Conservation (phyloP, 352 stramenopile species). For the Globisporangium carolinianum region DNA sequence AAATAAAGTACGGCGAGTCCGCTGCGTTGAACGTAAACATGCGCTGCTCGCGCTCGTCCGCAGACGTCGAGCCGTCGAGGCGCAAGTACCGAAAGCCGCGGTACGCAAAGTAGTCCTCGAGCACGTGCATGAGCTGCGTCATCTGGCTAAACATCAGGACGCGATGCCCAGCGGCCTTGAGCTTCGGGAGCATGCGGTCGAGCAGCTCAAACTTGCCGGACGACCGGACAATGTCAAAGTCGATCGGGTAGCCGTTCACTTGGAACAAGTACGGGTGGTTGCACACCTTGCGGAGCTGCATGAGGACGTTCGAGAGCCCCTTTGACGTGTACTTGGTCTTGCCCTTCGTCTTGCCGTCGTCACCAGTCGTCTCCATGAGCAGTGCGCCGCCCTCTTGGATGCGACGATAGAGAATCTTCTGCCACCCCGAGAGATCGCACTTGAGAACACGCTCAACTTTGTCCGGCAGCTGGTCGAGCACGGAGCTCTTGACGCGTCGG, state of each 20-base stretch:
- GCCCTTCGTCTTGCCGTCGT: constrained; percentile 52
- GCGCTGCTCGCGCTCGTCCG: constrained; percentile 94
- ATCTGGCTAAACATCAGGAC: constrained; percentile 91
- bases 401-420: constrained; percentile 85
- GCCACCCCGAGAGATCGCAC: constrained; percentile 81
- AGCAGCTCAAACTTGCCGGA: constrained; percentile 94
- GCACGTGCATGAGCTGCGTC: constrained; percentile 86
- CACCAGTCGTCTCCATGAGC: constrained; percentile 69
- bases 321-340: constrained; percentile 84
- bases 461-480: constrained; percentile 81
- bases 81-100: constrained; percentile 92
- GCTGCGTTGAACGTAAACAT: constrained; percentile 98
- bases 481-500: constrained; percentile 80
- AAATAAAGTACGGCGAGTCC: constrained; percentile 91
- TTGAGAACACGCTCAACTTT: constrained; percentile 86
- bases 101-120: constrained; percentile 89
- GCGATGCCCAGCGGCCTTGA: constrained; percentile 89
- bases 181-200: constrained; percentile 94
- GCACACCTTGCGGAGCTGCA: constrained; percentile 87
- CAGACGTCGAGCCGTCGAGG: constrained; percentile 94
- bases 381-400: constrained; percentile 85
- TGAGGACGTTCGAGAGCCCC: constrained; percentile 82
- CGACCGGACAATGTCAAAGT: constrained; percentile 82
- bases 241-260: constrained; percentile 75
- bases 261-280: constrained; percentile 89